These are phyloP conservation scores for Stagonosporopsis tanaceti DNA, from an alignment of 2,329 filamentous ascomycete species.

Conservation along the genomic window DNA sequence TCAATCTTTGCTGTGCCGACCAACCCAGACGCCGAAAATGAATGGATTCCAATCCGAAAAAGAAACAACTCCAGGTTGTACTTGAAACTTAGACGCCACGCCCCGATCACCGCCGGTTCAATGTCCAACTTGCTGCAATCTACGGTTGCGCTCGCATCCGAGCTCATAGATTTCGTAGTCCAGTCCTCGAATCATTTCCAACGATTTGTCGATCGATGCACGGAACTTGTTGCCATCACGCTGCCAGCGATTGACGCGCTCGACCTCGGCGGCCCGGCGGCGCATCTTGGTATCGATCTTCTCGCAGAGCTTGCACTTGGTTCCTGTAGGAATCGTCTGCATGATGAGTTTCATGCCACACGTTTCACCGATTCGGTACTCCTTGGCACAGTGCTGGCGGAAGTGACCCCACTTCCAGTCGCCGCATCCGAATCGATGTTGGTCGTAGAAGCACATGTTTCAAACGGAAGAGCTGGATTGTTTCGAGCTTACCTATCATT, in stretches of 20 bases:
- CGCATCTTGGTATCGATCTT: slow-evolving; percentile 87
- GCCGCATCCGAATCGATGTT: slow-evolving; percentile 82
- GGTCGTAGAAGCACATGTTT: slow-evolving; percentile 95
- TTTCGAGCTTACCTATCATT: slow-evolving; percentile 39
- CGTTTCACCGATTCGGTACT: slow-evolving; percentile 95
- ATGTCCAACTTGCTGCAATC: slow-evolving; percentile 46
- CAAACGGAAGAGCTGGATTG: slow-evolving; percentile 42
- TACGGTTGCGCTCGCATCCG: slow-evolving; percentile 59
- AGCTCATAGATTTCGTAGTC: slow-evolving; percentile 74
- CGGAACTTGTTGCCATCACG: slow-evolving; percentile 69
- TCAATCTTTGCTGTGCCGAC: slow-evolving; percentile 42
- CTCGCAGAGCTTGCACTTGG: slow-evolving; percentile 83
- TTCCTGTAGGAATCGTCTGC: slow-evolving; percentile 68
- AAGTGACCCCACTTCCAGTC: slow-evolving; percentile 97
- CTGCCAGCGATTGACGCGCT: slow-evolving; percentile 79
- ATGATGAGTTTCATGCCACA: slow-evolving; percentile 93
- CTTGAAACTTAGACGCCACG: slow-evolving; percentile 49
- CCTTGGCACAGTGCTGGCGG: slow-evolving; percentile 89
- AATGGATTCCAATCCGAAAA: slow-evolving; percentile 42
- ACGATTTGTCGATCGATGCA: slow-evolving; percentile 71
- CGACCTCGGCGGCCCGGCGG: slow-evolving; percentile 75
- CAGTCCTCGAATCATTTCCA: slow-evolving; percentile 76
- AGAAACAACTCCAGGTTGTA: slow-evolving; percentile 38
- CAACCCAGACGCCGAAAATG: slow-evolving; percentile 41
- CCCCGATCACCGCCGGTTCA: slow-evolving; percentile 31